phyloP scores from a whole-genome alignment of 805 yeast species.

The Monosporozyma servazzii region DNA sequence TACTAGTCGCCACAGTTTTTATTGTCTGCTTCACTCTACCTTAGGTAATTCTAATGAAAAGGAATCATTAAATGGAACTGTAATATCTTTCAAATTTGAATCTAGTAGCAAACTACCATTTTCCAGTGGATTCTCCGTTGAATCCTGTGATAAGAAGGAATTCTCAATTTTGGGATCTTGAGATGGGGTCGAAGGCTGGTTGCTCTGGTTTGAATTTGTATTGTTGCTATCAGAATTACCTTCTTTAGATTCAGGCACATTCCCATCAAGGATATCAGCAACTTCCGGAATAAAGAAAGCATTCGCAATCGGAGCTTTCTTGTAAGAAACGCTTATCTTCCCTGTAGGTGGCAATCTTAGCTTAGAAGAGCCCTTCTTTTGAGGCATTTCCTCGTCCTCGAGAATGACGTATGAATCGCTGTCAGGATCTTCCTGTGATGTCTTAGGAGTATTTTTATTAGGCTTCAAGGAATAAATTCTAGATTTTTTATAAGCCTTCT shows the following conservation, averaged over 20 bases:
- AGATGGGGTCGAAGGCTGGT: not conserved
- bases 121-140: not conserved
- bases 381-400: slow-evolving; percentile 82
- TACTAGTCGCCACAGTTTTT: not conserved
- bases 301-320: slow-evolving; percentile 48
- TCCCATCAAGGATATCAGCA: slow-evolving; percentile 9
- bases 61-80: slow-evolving; percentile 7
- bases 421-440: slow-evolving; percentile 7
- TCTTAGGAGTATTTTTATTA: slow-evolving; percentile 29
- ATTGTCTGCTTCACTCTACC: slow-evolving; percentile 1
- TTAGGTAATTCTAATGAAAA: slow-evolving; percentile 18
- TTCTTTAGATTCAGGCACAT: not conserved
- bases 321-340: slow-evolving; percentile 62
- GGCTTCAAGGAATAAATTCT: slow-evolving; percentile 36
- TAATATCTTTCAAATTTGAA: slow-evolving; percentile 1
- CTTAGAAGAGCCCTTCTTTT: slow-evolving; percentile 55
- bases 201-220: not conserved
- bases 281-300: slow-evolving; percentile 45
- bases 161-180: not conserved
- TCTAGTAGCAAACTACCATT: slow-evolving; percentile 1
- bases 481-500: slow-evolving; percentile 35
- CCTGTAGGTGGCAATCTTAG: slow-evolving; percentile 90
- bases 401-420: slow-evolving; percentile 41
- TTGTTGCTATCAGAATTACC: not conserved
- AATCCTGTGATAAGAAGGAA: not conserved